Evolutionary conservation across 345 rosid genomes (phyloP), one percentile per base, ranked within the genome.

Genomic region (Acer campestre): DNA sequence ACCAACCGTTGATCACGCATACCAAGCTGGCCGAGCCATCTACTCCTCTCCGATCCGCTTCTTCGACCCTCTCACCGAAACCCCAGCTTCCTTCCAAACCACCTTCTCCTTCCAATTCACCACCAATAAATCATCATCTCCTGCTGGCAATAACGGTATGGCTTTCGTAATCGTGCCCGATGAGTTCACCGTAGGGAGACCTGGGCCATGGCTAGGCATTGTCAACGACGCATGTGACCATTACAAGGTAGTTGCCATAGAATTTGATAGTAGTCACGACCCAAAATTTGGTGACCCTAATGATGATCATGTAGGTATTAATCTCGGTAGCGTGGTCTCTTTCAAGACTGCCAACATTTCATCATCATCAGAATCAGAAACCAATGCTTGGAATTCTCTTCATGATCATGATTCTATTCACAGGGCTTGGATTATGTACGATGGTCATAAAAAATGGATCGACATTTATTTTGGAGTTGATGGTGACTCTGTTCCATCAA

Each of bases 121-220:
- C 27, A 48, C 65, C 46, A 35, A 35, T 35, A 35, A 35, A 4
- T 35, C 38, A 4, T 35, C 38, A 35, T 35, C 38, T 35, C 20
- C 67, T 40, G 61, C 67, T 40, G 61, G 65, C 10, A 61, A 53
- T 7, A 14, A 17, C 1, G 76, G 79, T 29, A 55, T 80, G 13
- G 79, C 79, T 27, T 75, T 80, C 53, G 68, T 70, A 11, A 59
- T 80, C 7, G 82, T 20, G 46, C 48, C 76, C 8, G 82, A 80
- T 64, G 79, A 80, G 72, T 80, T 80, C 76, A 75, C 82, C 7
- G 75, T 80, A 14, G 82, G 82, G 38, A 80, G 76, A 65, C 38
- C 62, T 4, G 79, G 63, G 11, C 76, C 79, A 0, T 64, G 82
- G 82, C 6, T 80, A 4, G 79, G 82, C 25, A 78, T 78, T 17